Evolutionary conservation across 2,329 filamentous ascomycete species (phyloP), one percentile per base, ranked within the genome.

Genomic region (Waltergamsia citrina): DNA sequence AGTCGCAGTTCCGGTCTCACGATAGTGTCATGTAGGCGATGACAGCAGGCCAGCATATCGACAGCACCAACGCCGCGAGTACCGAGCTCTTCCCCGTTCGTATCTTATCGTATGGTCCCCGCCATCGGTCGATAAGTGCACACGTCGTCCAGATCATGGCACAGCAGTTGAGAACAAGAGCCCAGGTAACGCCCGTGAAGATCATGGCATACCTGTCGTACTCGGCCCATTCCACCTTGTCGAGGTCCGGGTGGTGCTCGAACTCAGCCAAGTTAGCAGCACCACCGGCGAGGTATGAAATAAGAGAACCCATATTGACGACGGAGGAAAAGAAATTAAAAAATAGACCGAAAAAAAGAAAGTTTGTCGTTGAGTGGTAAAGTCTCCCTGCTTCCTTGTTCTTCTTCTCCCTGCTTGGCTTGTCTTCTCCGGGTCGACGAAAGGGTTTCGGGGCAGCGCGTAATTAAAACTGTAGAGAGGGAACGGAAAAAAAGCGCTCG

Each of bases 111-210:
- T 50, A 42, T 9, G 53, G 52, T 0, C 61, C 59, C 40, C 55
- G 52, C 61, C 61, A 65, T n/a, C 61, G 56, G 40, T 59, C 54
- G 41, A 63, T 41, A 36, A 65, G 52, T n/a, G 47, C 47, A 46
- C 59, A 55, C 20, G 60, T 60, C 38, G 52, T 59, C 43, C 54
- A 62, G 44, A 65, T 57, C 50, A 62, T 60, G 48, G 53, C 29
- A 38, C 55, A 53, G 33, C 35, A 49, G 46, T 64, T 62, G 24
- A 60, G 38, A 5, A 50, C 48, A 18, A 45, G 33, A 6, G 36
- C 48, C 59, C 60, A 64, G 39, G 54, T 43, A 31, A 54, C 33
- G 32, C 41, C 53, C 38, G 62, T 39, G 21, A 56, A 41, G 33
- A 60, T 50, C 41, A 49, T 48, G 25, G 50, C 41, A 23, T 29